phyloP scores from a whole-genome alignment of 2,329 filamentous ascomycete genomes.

The Chrysoporthe austroafricana region DNA sequence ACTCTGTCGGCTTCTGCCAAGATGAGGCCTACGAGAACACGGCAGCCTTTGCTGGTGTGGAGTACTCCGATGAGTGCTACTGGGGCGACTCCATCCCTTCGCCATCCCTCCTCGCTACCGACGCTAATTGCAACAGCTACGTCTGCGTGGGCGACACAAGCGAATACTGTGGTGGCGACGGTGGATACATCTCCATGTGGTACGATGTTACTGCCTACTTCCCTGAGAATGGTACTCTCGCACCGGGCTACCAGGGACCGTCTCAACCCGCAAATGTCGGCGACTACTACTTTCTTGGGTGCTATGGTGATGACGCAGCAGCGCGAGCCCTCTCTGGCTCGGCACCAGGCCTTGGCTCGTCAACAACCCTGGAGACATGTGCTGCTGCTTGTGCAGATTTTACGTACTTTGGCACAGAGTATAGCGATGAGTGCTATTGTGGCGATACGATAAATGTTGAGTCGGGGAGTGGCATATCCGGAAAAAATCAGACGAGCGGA shows the following conservation, averaged over 20 bases:
- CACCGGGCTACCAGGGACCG: slow-evolving; percentile 26
- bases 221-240: slow-evolving; percentile 15
- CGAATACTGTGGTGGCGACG: slow-evolving; percentile 39
- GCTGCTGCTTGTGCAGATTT: slow-evolving; percentile 34
- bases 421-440: slow-evolving; percentile 30
- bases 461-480: neutral
- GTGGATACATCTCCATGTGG: slow-evolving; percentile 39
- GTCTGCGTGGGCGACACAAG: slow-evolving; percentile 36
- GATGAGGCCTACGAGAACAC: slow-evolving; percentile 23
- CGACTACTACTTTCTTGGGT: slow-evolving; percentile 34
- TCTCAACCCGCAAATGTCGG: slow-evolving; percentile 26
- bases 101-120: slow-evolving; percentile 21
- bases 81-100: slow-evolving; percentile 5
- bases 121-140: slow-evolving; percentile 36
- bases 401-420: slow-evolving; percentile 36
- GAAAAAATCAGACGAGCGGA: slow-evolving; percentile 8
- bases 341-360: slow-evolving; percentile 17
- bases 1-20: slow-evolving; percentile 28
- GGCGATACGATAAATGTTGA: slow-evolving; percentile 15
- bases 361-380: slow-evolving; percentile 34
- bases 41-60: slow-evolving; percentile 6
- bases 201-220: slow-evolving; percentile 35
- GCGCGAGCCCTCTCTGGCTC: slow-evolving; percentile 4
- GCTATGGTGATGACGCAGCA: slow-evolving; percentile 33
- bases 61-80: slow-evolving; percentile 2